These are phyloP conservation scores for Collariella sp. DNA, from an alignment of 495 filamentous ascomycete species.

Conservation along the genomic window DNA sequence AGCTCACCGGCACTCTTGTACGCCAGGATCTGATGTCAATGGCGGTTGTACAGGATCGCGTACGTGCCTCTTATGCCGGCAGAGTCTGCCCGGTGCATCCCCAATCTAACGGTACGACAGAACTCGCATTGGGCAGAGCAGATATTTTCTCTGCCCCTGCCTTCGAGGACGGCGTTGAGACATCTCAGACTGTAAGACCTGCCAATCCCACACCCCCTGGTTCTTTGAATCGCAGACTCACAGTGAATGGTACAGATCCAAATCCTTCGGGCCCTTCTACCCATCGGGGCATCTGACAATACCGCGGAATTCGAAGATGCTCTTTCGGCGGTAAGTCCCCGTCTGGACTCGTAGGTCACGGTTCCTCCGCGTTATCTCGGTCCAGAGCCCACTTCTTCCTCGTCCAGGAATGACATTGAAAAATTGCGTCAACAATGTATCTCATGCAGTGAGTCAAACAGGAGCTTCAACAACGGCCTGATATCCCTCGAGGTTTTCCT, in stretches of 20 bases:
- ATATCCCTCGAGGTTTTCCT: conserved; percentile 43
- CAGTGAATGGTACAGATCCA: conserved; percentile 22
- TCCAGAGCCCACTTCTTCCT: background rate
- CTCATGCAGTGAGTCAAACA: conserved; percentile 12
- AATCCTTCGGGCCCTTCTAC: conserved; percentile 31
- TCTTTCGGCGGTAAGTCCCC: conserved; percentile 42
- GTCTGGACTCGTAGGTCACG: background rate
- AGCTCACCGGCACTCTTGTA: conserved; percentile 19
- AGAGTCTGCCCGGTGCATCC: no score
- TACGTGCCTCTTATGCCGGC: conserved; percentile 13
- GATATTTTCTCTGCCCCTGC: conserved; percentile 46
- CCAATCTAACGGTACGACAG: conserved; percentile 5
- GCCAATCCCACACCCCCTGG: background rate
- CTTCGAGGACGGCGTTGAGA: conserved; percentile 42
- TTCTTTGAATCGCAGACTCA: background rate
- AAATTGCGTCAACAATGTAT: background rate
- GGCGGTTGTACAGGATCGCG: conserved; percentile 22
- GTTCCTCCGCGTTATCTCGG: background rate
- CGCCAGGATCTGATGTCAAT: conserved; percentile 23
- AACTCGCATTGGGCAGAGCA: conserved; percentile 44
- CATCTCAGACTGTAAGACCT: conserved; percentile 23
- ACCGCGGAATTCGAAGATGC: conserved; percentile 37
- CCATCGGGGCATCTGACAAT: conserved; percentile 36
- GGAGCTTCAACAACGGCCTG: conserved; percentile 44
- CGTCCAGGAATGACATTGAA: background rate